Conservation (phyloP, 352 stramenopile species). For the Thalassiosira oceanica region DNA sequence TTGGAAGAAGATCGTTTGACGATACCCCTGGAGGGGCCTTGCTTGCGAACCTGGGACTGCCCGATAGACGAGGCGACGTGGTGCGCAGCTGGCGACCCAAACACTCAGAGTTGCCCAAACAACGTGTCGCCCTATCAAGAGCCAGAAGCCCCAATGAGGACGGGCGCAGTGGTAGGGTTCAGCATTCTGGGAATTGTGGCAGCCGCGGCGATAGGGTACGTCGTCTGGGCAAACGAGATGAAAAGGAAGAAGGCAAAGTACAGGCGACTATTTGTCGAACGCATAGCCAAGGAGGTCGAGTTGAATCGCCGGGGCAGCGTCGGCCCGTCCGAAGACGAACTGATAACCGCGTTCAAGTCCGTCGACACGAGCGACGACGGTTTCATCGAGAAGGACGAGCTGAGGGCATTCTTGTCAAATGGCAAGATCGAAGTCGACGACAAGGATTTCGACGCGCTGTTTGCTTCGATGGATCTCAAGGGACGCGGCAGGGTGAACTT, state of each 20-base stretch:
- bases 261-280: neutral
- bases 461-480: constrained; percentile 6
- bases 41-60: no score
- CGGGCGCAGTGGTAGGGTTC: constrained; percentile 5
- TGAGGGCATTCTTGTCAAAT: constrained; percentile 6
- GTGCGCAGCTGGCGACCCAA: no score
- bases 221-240: neutral
- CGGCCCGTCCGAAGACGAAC: neutral
- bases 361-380: constrained; percentile 9
- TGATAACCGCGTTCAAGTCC: constrained; percentile 1
- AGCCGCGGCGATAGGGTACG: neutral
- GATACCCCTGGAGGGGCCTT: no score
- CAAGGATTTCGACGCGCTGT: constrained; percentile 19
- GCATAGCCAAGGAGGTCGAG: constrained; percentile 3
- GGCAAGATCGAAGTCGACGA: constrained; percentile 8
- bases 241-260: constrained; percentile 8
- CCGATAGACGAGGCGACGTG: no score
- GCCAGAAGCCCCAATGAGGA: neutral
- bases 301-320: constrained; percentile 1
- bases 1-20: no score
- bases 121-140: constrained; percentile 12
- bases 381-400: constrained; percentile 8
- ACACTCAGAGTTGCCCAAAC: no score
- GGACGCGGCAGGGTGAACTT: constrained; percentile 12
- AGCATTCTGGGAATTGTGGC: constrained; percentile 1